Evolutionary conservation across 148 eudicot genomes (phyloP), one percentile per base, ranked within the genome.

Genomic region (Rhododendron henanense): DNA sequence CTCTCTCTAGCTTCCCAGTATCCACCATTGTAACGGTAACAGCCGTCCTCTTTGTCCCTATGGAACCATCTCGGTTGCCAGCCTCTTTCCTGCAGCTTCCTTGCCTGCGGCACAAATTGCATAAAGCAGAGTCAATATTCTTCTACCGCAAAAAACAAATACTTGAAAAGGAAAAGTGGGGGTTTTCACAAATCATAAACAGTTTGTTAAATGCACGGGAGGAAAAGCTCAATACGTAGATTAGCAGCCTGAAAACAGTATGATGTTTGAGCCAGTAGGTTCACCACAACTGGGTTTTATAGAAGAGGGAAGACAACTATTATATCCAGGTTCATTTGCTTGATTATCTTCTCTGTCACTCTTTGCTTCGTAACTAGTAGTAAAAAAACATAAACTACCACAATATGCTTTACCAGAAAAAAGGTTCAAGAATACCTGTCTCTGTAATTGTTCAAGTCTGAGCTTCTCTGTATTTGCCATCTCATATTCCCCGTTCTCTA

Each of bases 401-500:
- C 45, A 19, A 23, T 55, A 86, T 86, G 8, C 21, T 71, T 19
- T 16, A 10, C 41, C 48, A 67, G 15, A 65, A 83, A 2, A 13
- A 67, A 23, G 37, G 23, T 16, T 25, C 45, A 87, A 2, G 39
- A 51, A 51, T 85, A 95, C 99, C 98, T 96, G 99, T 92, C 99
- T 87, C 88, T 96, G 99, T 84, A 88, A 87, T 79, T 95, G 98
- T 88, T 96, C 99, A 83, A 96, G 99, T 86, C 99, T 92, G 63
- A 96, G 92, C 88, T 96, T 96, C 90, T 96, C 99, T 3, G 94
- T 88, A 90, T 96, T 96, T 50, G 99, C 99, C 80, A 92, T 88
- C 86, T 96, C 99, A 90, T 96, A 95, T 77, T 93, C 99, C 61
- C 99, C 98, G 79, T 96, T 95, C 90, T 96, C 99, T 84, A 96